A percentile compares a stretch with the other conserved stretches of the same genome.
Conservation (phyloP, 2,329 filamentous ascomycete species). For the Botrytis fabae region DNA sequence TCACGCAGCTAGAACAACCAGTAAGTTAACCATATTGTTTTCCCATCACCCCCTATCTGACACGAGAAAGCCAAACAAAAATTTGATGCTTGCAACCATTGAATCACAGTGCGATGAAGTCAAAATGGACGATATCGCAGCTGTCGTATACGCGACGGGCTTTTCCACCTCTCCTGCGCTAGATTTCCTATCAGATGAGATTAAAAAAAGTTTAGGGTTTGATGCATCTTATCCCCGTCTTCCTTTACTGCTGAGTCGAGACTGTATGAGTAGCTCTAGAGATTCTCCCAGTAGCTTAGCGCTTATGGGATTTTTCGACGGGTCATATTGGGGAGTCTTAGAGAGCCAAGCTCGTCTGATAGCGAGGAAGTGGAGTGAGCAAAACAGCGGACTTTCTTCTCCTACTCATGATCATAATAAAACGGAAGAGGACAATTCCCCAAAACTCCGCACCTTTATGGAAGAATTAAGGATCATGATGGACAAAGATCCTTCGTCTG, state of each 20-base stretch:
- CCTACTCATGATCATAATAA: no score
- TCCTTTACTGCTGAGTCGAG: conserved; percentile 7
- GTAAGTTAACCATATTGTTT: not conserved
- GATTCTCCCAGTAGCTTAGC: conserved; percentile 4
- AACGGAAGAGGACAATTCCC: no score
- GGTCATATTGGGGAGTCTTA: conserved; percentile 21
- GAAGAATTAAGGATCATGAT: not conserved
- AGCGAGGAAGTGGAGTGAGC: conserved; percentile 1
- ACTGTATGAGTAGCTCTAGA: not conserved
- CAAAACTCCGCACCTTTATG: not conserved
- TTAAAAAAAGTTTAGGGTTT: not conserved
- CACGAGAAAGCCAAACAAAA: not conserved
- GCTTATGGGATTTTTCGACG: conserved; percentile 19
- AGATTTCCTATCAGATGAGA: not conserved
- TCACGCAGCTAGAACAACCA: not conserved
- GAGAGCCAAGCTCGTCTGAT: conserved; percentile 20
- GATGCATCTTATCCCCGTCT: not conserved
- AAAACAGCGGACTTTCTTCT: not conserved
- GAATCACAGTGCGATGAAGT: not conserved
- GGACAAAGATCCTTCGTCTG: not conserved
- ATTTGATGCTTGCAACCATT: not conserved
- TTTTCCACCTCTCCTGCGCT: conserved; percentile 13
- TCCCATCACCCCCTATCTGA: not conserved
- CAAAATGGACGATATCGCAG: conserved; percentile 6
- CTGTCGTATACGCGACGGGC: conserved; percentile 11